A percentile compares a stretch with the other conserved stretches of the same genome.
Conservation (phyloP, 345 rosid genomes). For the Hevea brasiliensis region DNA sequence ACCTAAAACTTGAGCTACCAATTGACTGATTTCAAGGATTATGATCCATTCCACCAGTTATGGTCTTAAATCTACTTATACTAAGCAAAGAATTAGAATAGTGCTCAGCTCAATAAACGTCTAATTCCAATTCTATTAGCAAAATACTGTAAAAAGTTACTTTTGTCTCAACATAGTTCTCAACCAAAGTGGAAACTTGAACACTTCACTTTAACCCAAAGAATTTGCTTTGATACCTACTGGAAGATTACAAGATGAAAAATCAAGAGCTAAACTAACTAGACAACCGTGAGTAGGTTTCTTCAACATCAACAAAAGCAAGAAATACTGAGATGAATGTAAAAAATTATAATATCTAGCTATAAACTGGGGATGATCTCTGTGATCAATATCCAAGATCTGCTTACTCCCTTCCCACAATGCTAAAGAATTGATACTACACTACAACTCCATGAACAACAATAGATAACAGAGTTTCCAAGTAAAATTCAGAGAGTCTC, state of each 20-base stretch:
- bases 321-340: background rate
- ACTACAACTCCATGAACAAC: background rate
- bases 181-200: background rate
- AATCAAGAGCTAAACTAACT: background rate
- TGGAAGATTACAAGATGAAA: background rate
- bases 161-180: background rate
- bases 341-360: background rate
- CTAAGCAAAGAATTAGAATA: no score
- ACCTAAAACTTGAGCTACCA: background rate
- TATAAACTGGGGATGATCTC: background rate
- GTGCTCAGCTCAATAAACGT: background rate
- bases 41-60: background rate
- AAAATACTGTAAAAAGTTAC: background rate
- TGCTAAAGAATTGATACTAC: no score
- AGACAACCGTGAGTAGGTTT: background rate
- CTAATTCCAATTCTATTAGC: background rate
- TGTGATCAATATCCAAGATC: background rate
- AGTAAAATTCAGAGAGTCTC: background rate
- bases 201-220: background rate
- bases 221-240: background rate
- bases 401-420: background rate
- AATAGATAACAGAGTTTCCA: background rate
- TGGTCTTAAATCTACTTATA: background rate
- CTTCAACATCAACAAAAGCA: background rate
- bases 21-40: background rate